Evolutionary conservation across 139 green algal genomes (phyloP), one percentile per base, ranked within the genome.

Genomic region (Haematococcus sp.): DNA sequence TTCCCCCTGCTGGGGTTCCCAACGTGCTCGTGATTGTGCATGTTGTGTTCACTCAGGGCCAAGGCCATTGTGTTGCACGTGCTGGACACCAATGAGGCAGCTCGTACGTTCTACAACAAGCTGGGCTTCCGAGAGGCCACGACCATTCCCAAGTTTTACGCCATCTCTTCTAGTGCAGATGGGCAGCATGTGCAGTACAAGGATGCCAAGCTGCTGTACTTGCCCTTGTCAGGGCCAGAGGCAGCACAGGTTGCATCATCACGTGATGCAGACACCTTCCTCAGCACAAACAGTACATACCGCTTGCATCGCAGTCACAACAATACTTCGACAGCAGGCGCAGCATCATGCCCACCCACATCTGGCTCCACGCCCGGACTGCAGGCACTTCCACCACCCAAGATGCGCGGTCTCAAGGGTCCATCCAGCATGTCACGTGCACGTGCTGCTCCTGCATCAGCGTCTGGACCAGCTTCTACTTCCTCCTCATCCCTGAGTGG

Each of bases 371-470:
- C 40, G 40, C 40, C 40, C 7, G 40, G 40, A 49, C 40, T 11
- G 7, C 7, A 7, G 40, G 58, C 27, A 35, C 20, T n/a, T 34
- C 20, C n/a, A 34, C n/a, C 58, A 16, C 20, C 58, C 27, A 65
- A 65, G 58, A 65, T 65, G 58, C 58, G 58, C 19, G 58, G 58
- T 3, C 58, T 65, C 25, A 65, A 40, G 58, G 58, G 58, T 49
- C 40, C 40, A 19, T 7, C 40, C 40, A 49, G 11, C 25, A 3
- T n/a, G 19, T 65, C 58, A 33, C 28, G 20, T 4, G 35, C 25
- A 4, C 58, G 58, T 19, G 11, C 58, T 34, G 58, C 25, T 19
- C 58, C 20, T 34, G 25, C 58, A 65, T 4, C 23, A 4, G 25
- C 25, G 20, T 34, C 58, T 11, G 5, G 20, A 65, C 20, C 58